A percentile compares a stretch with the other conserved stretches of the same genome.
Conservation (phyloP, 495 filamentous ascomycete species). For the Hypoxylon crocopeplum region DNA sequence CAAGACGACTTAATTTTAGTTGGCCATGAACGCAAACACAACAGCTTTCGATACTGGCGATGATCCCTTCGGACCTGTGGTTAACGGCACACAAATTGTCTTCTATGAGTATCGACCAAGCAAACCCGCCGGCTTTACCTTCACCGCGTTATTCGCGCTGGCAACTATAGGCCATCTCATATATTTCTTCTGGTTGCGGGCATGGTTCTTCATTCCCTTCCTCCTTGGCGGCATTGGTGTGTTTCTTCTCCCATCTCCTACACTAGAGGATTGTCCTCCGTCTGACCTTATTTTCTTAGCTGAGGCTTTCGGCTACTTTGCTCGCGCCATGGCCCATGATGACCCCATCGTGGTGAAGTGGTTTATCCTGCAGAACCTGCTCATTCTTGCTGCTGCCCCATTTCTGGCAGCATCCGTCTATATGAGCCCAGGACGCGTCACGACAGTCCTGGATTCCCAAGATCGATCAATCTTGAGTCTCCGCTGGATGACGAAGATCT, state of each 20-base stretch:
- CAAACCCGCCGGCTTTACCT: conserved; percentile 53
- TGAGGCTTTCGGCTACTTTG: conserved; percentile 58
- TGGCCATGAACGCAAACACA: too few species aligned
- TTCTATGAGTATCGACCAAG: conserved; percentile 59
- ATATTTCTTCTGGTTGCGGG: conserved; percentile 48
- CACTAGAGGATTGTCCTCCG: too few species aligned
- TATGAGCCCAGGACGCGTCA: background rate
- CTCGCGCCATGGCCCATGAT: conserved; percentile 46
- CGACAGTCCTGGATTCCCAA: background rate
- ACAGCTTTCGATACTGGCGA: too few species aligned
- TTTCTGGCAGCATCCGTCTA: conserved; percentile 10
- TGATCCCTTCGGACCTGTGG: conserved; percentile 22
- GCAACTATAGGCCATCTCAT: conserved; percentile 50
- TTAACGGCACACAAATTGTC: conserved; percentile 23
- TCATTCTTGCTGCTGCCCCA: conserved; percentile 5
- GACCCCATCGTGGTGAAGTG: conserved; percentile 16
- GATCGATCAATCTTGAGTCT: background rate
- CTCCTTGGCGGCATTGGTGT: conserved; percentile 42
- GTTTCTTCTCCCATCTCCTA: conserved; percentile 6
- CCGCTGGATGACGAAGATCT: background rate
- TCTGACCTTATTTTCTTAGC: conserved; percentile 38
- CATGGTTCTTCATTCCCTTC: conserved; percentile 42
- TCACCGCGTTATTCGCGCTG: conserved; percentile 55
- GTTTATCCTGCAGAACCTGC: conserved; percentile 15
- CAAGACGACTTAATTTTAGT: too few species aligned